Evolutionary conservation across 345 rosid genomes (phyloP).

Genomic region (Pugionium dolabratum): DNA sequence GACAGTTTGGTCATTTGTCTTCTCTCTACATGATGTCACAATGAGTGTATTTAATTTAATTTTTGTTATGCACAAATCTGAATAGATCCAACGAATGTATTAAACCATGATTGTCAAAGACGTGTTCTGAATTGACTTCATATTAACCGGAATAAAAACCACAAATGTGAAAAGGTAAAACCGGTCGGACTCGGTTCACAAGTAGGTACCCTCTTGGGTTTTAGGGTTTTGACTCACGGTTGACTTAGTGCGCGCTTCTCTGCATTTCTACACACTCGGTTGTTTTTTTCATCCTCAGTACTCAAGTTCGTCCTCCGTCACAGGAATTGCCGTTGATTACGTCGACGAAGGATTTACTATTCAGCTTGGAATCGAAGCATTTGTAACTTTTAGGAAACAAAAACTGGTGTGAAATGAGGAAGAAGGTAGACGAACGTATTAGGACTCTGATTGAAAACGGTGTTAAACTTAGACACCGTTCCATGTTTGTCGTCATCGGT

Average conservation of each 20-base stretch:
- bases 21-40: no score
- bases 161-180: no score
- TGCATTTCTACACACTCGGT: background rate
- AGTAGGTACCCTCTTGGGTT: no score
- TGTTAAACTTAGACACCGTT: conserved; percentile 81
- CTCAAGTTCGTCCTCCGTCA: conserved; percentile 24
- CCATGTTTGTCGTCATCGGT: conserved; percentile 81
- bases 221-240: background rate
- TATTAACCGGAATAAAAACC: no score
- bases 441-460: conserved; percentile 93
- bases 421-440: conserved; percentile 94
- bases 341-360: background rate
- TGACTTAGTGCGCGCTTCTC: conserved; percentile 32
- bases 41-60: no score
- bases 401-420: conserved; percentile 59
- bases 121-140: no score
- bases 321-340: background rate
- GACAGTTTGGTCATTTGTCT: no score
- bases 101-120: no score
- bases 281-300: conserved; percentile 2
- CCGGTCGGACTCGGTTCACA: no score
- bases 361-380: background rate
- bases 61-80: no score
- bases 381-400: background rate
- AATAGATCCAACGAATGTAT: no score